phyloP scores from a whole-genome alignment of 2,329 filamentous ascomycete genomes.

The Aphanoascus verrucosus region DNA sequence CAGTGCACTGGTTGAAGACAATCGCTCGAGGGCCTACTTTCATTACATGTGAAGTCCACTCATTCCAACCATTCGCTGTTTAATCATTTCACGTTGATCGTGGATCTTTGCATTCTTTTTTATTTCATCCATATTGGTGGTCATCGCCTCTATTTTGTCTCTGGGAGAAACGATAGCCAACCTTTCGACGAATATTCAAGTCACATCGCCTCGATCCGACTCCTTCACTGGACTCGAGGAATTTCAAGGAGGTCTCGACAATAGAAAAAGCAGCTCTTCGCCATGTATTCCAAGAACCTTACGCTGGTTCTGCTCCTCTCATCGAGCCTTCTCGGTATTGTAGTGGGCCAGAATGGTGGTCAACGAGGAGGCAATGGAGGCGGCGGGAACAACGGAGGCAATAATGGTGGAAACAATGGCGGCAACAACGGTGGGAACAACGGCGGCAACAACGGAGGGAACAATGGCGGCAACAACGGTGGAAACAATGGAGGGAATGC shows the following conservation, averaged over 20 bases:
- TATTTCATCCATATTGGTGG: neutral
- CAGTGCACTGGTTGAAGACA: slow-evolving; percentile 11
- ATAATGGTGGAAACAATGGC: neutral
- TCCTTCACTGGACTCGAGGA: neutral
- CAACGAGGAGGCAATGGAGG: neutral
- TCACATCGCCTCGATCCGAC: neutral
- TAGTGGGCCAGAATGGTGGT: slow-evolving; percentile 1
- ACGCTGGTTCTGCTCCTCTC: slow-evolving; percentile 2
- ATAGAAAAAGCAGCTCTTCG: neutral
- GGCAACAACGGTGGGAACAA: slow-evolving; percentile 1
- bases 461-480: slow-evolving; percentile 10
- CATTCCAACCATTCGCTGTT: slow-evolving; percentile 4
- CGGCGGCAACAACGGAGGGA: slow-evolving; percentile 14
- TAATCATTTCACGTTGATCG: slow-evolving; percentile 14
- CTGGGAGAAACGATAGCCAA: neutral
- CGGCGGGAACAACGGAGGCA: neutral
- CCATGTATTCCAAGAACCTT: slow-evolving; percentile 8
- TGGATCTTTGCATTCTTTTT: slow-evolving; percentile 7
- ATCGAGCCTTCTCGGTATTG: slow-evolving; percentile 5
- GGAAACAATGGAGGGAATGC: slow-evolving; percentile 17
- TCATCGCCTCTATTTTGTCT: neutral
- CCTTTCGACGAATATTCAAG: neutral
- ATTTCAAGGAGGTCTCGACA: neutral
- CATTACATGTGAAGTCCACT: slow-evolving; percentile 10
- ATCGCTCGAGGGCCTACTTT: slow-evolving; percentile 11